phyloP scores from a whole-genome alignment of 176 grass and related monocot genomes.

The Hordeum marinum region DNA sequence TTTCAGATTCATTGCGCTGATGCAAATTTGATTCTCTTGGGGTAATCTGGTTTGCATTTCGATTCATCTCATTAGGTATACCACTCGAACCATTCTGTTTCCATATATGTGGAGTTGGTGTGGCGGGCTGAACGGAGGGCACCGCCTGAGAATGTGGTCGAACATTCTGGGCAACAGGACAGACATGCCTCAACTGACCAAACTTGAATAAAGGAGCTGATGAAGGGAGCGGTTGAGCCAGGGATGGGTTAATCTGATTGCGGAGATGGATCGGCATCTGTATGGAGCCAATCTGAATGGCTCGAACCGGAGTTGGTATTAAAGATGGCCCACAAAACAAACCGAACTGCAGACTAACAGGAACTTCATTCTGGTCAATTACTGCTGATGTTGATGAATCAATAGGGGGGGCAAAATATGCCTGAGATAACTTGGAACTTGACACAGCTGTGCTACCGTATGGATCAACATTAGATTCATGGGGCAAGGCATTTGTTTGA shows the following conservation, averaged over 20 bases:
- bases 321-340: constrained; percentile 93
- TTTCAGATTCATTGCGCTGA: constrained; percentile 28
- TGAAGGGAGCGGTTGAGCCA: constrained; percentile 60
- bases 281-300: constrained; percentile 98
- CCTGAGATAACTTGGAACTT: constrained; percentile 52
- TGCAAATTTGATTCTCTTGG: constrained; percentile 32
- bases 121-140: constrained; percentile 33
- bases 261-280: constrained; percentile 97
- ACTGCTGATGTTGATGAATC: constrained; percentile 38
- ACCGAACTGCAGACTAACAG: constrained; percentile 79
- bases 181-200: constrained; percentile 85
- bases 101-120: constrained; percentile 35
- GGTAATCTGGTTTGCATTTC: constrained; percentile 24
- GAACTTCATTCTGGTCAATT: constrained; percentile 52
- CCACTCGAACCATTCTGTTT: constrained; percentile 55
- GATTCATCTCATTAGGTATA: constrained; percentile 36
- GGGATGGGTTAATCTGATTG: constrained; percentile 55
- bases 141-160: constrained; percentile 34
- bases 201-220: constrained; percentile 76
- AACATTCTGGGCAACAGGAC: constrained; percentile 44
- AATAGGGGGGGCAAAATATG: constrained; percentile 30
- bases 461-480: constrained; percentile 33
- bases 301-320: constrained; percentile 82
- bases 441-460: constrained; percentile 26
- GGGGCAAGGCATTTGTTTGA: constrained; percentile 30